phyloP scores from a whole-genome alignment of 2,329 filamentous ascomycete genomes.

The Aspergillus piperis region DNA sequence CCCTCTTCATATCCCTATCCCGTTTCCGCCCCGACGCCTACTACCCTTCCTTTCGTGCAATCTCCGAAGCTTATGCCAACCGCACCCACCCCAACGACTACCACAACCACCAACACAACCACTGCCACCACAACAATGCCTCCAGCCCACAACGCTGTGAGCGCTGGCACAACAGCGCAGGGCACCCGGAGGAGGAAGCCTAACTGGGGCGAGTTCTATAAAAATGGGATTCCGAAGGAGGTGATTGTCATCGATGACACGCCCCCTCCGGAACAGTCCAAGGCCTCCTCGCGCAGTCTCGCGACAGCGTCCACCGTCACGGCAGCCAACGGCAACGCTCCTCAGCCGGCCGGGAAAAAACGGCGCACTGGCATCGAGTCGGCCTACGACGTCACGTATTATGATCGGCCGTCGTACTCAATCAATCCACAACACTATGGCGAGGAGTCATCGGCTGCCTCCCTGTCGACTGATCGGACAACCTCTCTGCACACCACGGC shows the following conservation, averaged over 20 bases:
- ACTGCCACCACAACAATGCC: constrained; percentile 38
- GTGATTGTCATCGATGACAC: constrained; percentile 78
- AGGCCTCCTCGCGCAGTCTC: constrained; percentile 24
- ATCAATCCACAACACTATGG: constrained; percentile 71
- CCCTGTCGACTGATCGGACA: constrained; percentile 79
- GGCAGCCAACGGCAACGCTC: constrained; percentile 30
- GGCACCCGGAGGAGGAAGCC: constrained; percentile 60
- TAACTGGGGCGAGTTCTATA: constrained; percentile 80
- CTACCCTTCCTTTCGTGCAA: constrained; percentile 35
- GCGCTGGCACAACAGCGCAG: constrained; percentile 42
- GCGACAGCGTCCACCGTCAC: constrained; percentile 28
- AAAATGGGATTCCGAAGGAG: constrained; percentile 79
- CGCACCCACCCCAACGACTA: constrained; percentile 33
- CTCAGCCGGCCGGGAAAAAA: constrained; percentile 64
- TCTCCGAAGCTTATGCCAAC: constrained; percentile 41
- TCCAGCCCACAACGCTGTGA: constrained; percentile 42
- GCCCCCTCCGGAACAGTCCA: constrained; percentile 51
- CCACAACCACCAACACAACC: constrained; percentile 33
- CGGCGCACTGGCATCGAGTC: constrained; percentile 65
- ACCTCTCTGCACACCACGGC: constrained; percentile 85
- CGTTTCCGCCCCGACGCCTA: constrained; percentile 34
- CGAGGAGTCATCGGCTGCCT: constrained; percentile 66
- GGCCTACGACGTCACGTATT: constrained; percentile 70
- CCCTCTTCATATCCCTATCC: constrained; percentile 48
- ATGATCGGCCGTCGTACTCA: constrained; percentile 70